Evolutionary conservation across 2,329 filamentous ascomycete genomes (phyloP).

Genomic region (Zarea fungicola): DNA sequence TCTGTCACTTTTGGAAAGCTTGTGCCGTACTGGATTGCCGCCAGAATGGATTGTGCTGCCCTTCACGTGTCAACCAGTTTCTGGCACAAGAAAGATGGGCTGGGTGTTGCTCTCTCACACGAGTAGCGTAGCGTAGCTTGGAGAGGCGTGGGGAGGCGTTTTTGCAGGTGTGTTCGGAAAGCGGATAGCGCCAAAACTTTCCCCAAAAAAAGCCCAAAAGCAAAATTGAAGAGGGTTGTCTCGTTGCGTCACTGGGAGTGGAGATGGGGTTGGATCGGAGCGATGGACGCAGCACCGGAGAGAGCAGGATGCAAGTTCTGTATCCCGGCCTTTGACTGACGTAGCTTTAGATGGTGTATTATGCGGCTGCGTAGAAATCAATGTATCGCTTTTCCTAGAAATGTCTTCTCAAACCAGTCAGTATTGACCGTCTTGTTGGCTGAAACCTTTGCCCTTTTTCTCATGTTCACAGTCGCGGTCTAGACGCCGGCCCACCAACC

Average conservation of each 20-base stretch:
- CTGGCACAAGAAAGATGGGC: no score
- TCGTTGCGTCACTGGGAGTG: constrained; percentile 10
- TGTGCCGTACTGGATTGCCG: constrained; percentile 10
- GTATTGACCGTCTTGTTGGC: no score
- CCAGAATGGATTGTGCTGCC: constrained; percentile 13
- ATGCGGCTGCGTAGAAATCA: no score
- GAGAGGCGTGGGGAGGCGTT: no score
- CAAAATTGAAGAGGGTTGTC: no score
- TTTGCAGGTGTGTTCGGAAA: constrained; percentile 7
- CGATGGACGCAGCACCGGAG: not conserved
- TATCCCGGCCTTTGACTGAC: not conserved
- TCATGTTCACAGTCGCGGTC: no score
- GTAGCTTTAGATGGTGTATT: no score
- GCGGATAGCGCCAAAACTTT: constrained; percentile 10
- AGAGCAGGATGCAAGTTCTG: not conserved
- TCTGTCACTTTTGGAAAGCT: not conserved
- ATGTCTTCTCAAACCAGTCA: no score
- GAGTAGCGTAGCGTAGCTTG: not conserved
- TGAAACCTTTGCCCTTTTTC: no score
- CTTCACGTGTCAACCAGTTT: constrained; percentile 31
- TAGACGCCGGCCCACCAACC: no score
- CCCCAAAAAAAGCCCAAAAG: constrained; percentile 8
- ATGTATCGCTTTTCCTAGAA: no score
- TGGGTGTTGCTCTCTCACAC: not conserved
- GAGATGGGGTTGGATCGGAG: constrained; percentile 6